A percentile compares a stretch with the other conserved stretches of the same genome.
Conservation (phyloP, 2,329 filamentous ascomycete species). For the Fusarium hainanense region DNA sequence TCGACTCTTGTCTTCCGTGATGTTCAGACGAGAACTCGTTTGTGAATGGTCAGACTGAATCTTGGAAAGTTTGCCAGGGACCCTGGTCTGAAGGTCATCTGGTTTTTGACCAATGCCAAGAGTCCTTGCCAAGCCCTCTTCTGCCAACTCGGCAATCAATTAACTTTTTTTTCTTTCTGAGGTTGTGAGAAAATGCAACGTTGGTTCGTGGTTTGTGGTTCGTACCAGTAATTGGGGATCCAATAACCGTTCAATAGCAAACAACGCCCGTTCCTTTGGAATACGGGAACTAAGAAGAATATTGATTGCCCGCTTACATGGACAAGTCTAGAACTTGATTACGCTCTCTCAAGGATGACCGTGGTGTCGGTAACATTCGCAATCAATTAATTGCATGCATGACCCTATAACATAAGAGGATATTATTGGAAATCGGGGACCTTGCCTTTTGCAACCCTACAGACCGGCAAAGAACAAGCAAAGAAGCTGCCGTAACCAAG, state of each 20-base stretch:
- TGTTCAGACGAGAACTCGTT: conserved; percentile 22
- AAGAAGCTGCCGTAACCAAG: conserved; percentile 16
- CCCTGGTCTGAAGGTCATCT: conserved; percentile 18
- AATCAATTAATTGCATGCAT: conserved; percentile 13
- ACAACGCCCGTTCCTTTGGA: neutral
- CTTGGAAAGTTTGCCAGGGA: conserved; percentile 16
- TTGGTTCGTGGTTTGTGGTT: neutral
- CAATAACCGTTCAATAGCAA: conserved; percentile 7
- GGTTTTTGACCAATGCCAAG: conserved; percentile 11
- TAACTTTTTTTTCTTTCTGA: no score
- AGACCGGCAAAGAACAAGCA: conserved; percentile 7
- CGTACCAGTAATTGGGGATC: conserved; percentile 4
- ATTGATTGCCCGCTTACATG: conserved; percentile 4
- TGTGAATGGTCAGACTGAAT: conserved; percentile 29
- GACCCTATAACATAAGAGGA: neutral
- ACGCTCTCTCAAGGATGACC: conserved; percentile 14
- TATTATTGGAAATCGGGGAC: conserved; percentile 11
- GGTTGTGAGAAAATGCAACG: conserved; percentile 14
- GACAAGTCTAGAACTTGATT: neutral
- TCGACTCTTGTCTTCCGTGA: neutral
- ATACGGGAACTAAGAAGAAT: conserved; percentile 18
- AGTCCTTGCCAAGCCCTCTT: conserved; percentile 9
- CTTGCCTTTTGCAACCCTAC: conserved; percentile 14
- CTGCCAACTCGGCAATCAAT: conserved; percentile 18
- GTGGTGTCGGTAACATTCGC: conserved; percentile 13